Evolutionary conservation across 257 asterid species (phyloP), one percentile per base, ranked within the genome.

Genomic region (Apocynum venetum): DNA sequence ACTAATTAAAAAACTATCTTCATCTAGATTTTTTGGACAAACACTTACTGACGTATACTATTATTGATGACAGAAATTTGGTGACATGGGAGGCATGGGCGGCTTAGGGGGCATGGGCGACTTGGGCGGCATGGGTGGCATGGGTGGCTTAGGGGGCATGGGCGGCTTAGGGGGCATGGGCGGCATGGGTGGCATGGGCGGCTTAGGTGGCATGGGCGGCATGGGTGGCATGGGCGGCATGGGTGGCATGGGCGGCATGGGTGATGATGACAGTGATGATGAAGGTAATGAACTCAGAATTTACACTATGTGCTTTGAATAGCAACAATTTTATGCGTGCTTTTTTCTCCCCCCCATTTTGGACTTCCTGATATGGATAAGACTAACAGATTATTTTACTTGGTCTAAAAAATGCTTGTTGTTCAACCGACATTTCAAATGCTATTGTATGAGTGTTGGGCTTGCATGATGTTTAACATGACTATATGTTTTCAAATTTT

Each of bases 211-310:
- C 8, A 74, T 85, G 86, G 86, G 82, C 6, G 91, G 88, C 56
- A 51, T 88, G 49, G 73, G 48, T 4, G 73, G 53, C 31, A 0
- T 68, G 52, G 73, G 49, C 8, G 73, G 53, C n/a, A 15, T 68
- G 73, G 73, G 51, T 7, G 48, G 84, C 43, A 72, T 86, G 91
- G 80, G 86, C 0, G 88, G 85, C 47, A 71, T 89, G 76, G 93
- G 87, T 4, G 90, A 84, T 65, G 98, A 93, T 11, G 95, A 89
- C 48, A 90, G 94, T 63, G 98, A 92, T 47, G 97, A 93, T 60
- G 98, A 92, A 89, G 98, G 98, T 93, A 92, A 75, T 69, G 44
- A 44, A 59, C 46, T 8, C 43, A n/a, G n/a, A n/a, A n/a, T 52
- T 46, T 4, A 46, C 48, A 4, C n/a, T 60, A 36, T 36, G 53